A percentile compares a stretch with the other conserved stretches of the same genome.
Evolutionary conservation across 2,329 filamentous ascomycete genomes (phyloP).

Genomic region (Cadophora gregata): DNA sequence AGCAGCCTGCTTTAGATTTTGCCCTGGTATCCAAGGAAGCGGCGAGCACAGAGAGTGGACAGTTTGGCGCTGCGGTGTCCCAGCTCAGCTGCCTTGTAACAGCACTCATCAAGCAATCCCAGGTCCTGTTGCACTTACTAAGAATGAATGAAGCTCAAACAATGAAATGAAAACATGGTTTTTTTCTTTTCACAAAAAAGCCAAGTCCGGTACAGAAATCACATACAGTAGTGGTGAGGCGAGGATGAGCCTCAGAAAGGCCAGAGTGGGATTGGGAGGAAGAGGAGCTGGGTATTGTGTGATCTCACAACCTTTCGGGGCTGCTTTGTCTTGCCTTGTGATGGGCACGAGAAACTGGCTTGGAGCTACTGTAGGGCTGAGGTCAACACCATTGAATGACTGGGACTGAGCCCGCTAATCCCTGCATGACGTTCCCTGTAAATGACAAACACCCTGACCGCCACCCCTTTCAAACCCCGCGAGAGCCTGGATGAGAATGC

Average conservation of each 20-base stretch:
- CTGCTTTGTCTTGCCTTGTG: background rate
- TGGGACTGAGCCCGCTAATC: background rate
- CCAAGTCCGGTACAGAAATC: background rate
- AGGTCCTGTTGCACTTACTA: background rate
- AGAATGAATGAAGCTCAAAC: background rate
- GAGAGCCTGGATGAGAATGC: background rate
- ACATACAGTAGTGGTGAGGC: slow-evolving; percentile 1
- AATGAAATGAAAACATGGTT: background rate
- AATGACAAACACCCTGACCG: slow-evolving; percentile 8
- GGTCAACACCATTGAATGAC: slow-evolving; percentile 2
- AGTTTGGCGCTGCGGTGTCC: slow-evolving; percentile 1
- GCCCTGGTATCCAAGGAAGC: slow-evolving; percentile 2
- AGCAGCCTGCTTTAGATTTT: background rate
- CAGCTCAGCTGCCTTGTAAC: background rate
- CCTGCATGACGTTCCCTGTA: slow-evolving; percentile 6
- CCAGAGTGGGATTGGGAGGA: background rate
- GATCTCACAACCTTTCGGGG: background rate
- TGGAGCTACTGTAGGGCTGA: slow-evolving; percentile 18
- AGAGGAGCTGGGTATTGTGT: background rate
- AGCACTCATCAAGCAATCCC: background rate
- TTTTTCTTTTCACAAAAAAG: too few relatives aligned
- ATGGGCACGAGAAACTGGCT: background rate
- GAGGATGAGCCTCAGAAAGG: background rate
- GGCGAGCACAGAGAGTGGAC: slow-evolving; percentile 10
- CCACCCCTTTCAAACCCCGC: slow-evolving; percentile 12